These are phyloP conservation scores for Leishmania gerbilli DNA, from an alignment of 208 protist species.

Conservation along the genomic window DNA sequence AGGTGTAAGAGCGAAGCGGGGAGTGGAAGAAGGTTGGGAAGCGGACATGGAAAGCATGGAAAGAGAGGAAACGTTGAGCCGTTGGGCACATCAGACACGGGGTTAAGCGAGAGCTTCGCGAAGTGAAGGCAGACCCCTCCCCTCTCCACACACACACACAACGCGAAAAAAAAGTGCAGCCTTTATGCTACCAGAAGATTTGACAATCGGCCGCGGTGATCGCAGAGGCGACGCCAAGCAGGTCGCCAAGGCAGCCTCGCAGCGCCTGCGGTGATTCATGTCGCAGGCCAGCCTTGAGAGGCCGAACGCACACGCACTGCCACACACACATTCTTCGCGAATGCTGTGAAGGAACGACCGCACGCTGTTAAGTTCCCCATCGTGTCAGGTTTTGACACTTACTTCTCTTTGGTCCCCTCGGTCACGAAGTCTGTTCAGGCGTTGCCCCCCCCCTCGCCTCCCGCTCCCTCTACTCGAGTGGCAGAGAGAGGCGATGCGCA, in stretches of 20 bases:
- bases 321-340: background rate
- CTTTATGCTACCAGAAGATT: background rate
- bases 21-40: background rate
- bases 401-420: background rate
- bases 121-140: background rate
- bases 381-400: background rate
- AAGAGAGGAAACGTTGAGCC: background rate
- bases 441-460: background rate
- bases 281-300: background rate
- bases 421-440: background rate
- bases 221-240: background rate
- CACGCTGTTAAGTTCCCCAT: background rate
- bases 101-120: background rate
- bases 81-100: background rate
- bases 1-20: background rate
- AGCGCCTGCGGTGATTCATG: background rate
- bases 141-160: too few relatives aligned
- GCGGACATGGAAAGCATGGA: background rate
- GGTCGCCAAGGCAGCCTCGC: background rate
- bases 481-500: background rate
- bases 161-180: background rate
- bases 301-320: background rate
- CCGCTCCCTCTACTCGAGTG: background rate
- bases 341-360: background rate
- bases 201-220: background rate